Base-by-base conservation (phyloP, 306 rosid species). In the Vicia faba region DNA sequence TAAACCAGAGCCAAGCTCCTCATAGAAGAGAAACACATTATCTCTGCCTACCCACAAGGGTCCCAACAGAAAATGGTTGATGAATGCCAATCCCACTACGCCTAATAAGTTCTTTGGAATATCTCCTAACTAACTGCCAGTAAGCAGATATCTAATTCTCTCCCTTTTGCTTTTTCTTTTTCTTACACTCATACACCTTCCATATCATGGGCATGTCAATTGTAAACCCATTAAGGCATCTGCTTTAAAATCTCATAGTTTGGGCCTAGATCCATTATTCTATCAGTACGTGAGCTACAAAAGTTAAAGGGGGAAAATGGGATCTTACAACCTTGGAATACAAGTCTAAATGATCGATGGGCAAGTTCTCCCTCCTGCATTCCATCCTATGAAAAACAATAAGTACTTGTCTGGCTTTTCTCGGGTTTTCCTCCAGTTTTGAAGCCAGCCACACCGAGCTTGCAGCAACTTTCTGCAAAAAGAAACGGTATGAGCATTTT, bases 381-480 rank as follows among this genome's bases (percentile, higher is more conserved):
- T 93, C 99, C 97, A 90, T 88, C 82, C 97, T 79, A 71, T 93
- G 97, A 69, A 90, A 93, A 74, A 93, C 91, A 64, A 90, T 84
- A 6, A 93, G 82, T 14, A 90, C 95, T 79, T 90, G 99, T 64
- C 99, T 87, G 31, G 96, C 97, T 81, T 90, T 93, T 72, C 84
- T 88, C 11, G 97, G 87, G 75, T 83, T 88, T 69, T 90, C 99
- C 84, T 90, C 96, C 75, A 90, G 84, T 77, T 93, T 93, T 16
- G 99, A 88, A 33, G 99, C 97, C 80, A 93, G 89, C 99, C 99
- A 93, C 56, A 90, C 87, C 48, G 95, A 86, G 79, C 99, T 87
- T 38, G 99, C 95, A 61, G 97, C 91, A 81, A 93, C 97, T 93
- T 93, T 90, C 99, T 93, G 87, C 69, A 80, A 58, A 76, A 62